Conservation (phyloP, 176 grass and related monocot species). For the Cenchrus purpureus region DNA sequence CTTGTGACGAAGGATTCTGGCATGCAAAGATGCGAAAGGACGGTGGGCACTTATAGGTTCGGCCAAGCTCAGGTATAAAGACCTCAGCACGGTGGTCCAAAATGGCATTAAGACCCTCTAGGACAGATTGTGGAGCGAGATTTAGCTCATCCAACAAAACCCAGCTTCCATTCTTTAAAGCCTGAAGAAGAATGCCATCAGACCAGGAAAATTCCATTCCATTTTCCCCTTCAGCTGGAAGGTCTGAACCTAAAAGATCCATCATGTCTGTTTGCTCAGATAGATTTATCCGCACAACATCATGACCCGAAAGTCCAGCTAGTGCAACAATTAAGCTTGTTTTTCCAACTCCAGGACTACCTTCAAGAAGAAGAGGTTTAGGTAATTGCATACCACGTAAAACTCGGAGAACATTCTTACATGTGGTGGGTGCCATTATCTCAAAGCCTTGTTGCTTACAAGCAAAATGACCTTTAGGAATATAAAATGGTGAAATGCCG, state of each 20-base stretch:
- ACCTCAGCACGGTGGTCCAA: conserved; percentile 96
- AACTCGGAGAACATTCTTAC: conserved; percentile 85
- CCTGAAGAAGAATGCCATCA: conserved; percentile 98
- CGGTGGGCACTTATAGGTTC: conserved; percentile 76
- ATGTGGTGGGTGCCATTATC: conserved; percentile 79
- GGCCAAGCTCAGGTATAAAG: conserved; percentile 89
- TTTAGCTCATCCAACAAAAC: conserved; percentile 99
- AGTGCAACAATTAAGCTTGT: conserved; percentile 88
- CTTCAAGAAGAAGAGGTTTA: conserved; percentile 96
- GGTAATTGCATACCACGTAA: conserved; percentile 88
- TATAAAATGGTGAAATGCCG: conserved; percentile 82
- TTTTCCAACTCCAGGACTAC: conserved; percentile 97
- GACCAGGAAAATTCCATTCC: conserved; percentile 96
- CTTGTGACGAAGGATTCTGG: conserved; percentile 91
- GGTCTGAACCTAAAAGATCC: conserved; percentile 96
- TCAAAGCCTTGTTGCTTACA: conserved; percentile 69
- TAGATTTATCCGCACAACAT: conserved; percentile 90
- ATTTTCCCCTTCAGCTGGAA: conserved; percentile 71
- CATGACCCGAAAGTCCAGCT: conserved; percentile 77
- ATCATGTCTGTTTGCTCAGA: conserved; percentile 99
- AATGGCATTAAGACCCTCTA: conserved; percentile 96
- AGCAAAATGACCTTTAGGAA: conserved; percentile 61
- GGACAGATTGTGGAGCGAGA: conserved; percentile 93
- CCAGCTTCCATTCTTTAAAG: conserved; percentile 93
- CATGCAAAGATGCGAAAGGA: conserved; percentile 95